These are phyloP conservation scores for Botrytis aclada DNA, from an alignment of 2,329 filamentous ascomycete species.

Conservation along the genomic window DNA sequence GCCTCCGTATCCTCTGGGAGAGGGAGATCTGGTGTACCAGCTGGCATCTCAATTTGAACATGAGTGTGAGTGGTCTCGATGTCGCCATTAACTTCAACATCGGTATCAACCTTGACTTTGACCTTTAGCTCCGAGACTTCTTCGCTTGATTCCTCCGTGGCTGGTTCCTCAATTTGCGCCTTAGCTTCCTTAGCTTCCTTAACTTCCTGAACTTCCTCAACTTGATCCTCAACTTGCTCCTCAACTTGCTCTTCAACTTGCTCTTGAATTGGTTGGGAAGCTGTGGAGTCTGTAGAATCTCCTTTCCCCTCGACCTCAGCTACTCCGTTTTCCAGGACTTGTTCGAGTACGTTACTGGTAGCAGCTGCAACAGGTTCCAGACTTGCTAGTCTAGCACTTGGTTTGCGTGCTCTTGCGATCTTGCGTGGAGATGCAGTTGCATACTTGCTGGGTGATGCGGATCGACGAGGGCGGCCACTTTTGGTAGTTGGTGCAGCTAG, in stretches of 20 bases:
- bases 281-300: constrained; percentile 6
- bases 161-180: background rate
- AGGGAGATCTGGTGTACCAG: constrained; percentile 62
- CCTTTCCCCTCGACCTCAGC: constrained; percentile 26
- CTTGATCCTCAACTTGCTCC: background rate
- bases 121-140: constrained; percentile 55
- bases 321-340: constrained; percentile 45
- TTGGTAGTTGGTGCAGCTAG: constrained; percentile 36
- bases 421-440: constrained; percentile 53
- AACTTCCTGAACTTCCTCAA: background rate
- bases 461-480: constrained; percentile 53
- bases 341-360: constrained; percentile 43
- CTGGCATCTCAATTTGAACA: constrained; percentile 73
- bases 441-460: constrained; percentile 50
- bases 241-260: background rate
- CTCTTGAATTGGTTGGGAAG: background rate
- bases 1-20: constrained; percentile 73
- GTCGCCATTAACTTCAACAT: constrained; percentile 53
- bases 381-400: constrained; percentile 45
- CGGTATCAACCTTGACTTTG: constrained; percentile 67
- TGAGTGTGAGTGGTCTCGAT: constrained; percentile 68
- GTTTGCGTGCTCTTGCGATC: constrained; percentile 32
- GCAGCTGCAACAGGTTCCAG: constrained; percentile 48
- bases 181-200: constrained; percentile 25
- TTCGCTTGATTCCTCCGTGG: constrained; percentile 25